Base-by-base conservation (phyloP, 805 yeast species). In the Vanderwaltozyma polyspora region DNA sequence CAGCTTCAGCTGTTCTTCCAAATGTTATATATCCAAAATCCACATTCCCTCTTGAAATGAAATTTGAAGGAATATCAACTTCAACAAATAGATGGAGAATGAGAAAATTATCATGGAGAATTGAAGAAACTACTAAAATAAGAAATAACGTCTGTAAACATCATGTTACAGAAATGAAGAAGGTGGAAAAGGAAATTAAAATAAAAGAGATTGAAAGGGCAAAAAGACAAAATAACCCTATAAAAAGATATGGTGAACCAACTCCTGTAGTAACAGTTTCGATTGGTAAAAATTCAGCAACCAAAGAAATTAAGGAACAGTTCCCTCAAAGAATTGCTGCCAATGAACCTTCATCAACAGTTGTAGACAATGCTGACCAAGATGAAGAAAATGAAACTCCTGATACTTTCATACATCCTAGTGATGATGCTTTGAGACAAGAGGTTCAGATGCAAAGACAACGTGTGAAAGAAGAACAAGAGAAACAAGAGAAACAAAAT, bases 1-100 rank as follows among this genome's bases (percentile, higher is more conserved):
- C 85, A 3, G 93, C 94, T 5, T 73, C 80, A 18, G 91, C 94
- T 7, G 80, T 79, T 8, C 63, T 91, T 31, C 98, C 98, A 3
- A 81, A 81, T 41, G 94, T 86, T 12, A 70, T 83, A 22, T 83
- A 83, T 55, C 97, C 97, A n/a, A 79, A 82, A 52, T 79, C 95
- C 0, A 67, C 79, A 1, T 83, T 91, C 51, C 80, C 91, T 0
- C 67, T 89, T 15, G 96, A 86, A 51, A 63, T 91, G 50, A 74
- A 77, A 45, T 60, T 91, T 49, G 93, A 85, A 46, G 80, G 84
- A 38, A 72, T 82, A 8, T 57, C 70, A 3, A 63, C 70, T 6
- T 62, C 65, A 10, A 77, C 70, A 36, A 57, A 60, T 40, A 66
- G 95, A 44, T 91, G 98, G 98, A 72, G 94, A 59, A 79, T 91